These are phyloP conservation scores for Alternaria burnsii DNA, from an alignment of 2,329 filamentous ascomycete species.

Conservation along the genomic window DNA sequence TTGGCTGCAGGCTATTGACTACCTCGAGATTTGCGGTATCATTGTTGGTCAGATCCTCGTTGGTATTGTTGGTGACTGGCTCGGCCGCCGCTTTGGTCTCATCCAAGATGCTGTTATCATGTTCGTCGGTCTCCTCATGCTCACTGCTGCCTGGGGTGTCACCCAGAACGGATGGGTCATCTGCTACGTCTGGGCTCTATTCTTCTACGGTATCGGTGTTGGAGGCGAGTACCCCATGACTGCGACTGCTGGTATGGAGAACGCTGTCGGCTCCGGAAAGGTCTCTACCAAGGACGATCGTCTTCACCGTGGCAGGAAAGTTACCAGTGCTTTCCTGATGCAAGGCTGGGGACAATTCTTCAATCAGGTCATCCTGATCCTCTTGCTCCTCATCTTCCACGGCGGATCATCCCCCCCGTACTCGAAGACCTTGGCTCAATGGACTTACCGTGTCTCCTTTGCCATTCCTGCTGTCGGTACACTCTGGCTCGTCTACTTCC, in stretches of 20 bases:
- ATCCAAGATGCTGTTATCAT: constrained; percentile 96
- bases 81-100: constrained; percentile 92
- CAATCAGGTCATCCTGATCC: constrained; percentile 90
- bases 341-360: constrained; percentile 97
- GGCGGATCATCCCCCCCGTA: constrained; percentile 79
- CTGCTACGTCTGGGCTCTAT: constrained; percentile 93
- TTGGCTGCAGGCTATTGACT: constrained; percentile 86
- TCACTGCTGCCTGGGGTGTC: constrained; percentile 88
- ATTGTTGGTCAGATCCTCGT: constrained; percentile 89
- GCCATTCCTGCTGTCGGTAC: constrained; percentile 90
- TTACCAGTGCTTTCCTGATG: constrained; percentile 96
- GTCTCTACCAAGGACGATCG: constrained; percentile 91
- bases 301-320: constrained; percentile 93
- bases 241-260: constrained; percentile 93
- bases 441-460: constrained; percentile 91
- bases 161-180: constrained; percentile 94
- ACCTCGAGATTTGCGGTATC: constrained; percentile 93
- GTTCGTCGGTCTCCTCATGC: constrained; percentile 90
- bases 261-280: constrained; percentile 83
- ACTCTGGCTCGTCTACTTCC: constrained; percentile 94
- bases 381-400: constrained; percentile 89
- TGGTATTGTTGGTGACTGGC: constrained; percentile 79
- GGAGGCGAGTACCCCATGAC: constrained; percentile 97
- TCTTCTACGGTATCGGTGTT: constrained; percentile 80
- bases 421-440: constrained; percentile 78